Base-by-base conservation (phyloP, 179 eudicot species). In the Actinidia arguta region DNA sequence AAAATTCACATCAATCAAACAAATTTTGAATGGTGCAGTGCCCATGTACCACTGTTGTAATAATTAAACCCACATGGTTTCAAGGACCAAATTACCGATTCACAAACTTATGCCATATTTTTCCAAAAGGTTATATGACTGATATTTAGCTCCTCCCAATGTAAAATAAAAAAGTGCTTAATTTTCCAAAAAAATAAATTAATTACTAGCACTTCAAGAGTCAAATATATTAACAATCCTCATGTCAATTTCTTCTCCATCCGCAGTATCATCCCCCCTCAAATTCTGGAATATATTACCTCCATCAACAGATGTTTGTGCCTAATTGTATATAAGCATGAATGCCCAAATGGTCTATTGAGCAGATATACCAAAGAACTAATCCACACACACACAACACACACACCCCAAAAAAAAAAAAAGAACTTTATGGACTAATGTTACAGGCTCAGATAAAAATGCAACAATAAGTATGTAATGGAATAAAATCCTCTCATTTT, bases 401-500 rank as follows among this genome's bases (percentile, higher is more conserved):
- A 31, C 36, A n/a, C 68, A 24, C 20, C 68, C 68, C 6, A 31
- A 44, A 76, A 24, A 13, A 31, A 44, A 76, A 24, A 5, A 4
- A 51, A 52, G 16, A 66, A 42, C 25, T 14, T 10, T 11, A 31
- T 17, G 62, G 52, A 61, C 55, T 6, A 36, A 22, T 76, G 14
- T 27, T 42, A 18, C 17, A 1, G 16, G 50, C n/a, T 42, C 10
- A 36, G 22, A 18, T 36, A 36, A 55, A 75, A n/a, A 56, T n/a
- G 18, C 4, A 36, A 36, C 27, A 75, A 22, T 2, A 68, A 82
- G 48, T 27, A 61, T 44, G 52, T 46, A 22, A 42, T 11, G 27
- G 54, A 55, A 82, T 55, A 73, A 58, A 58, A 69, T 66, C 54
- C 25, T 36, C 42, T 48, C 47, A 16, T n/a, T 59, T 81, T 44